Percentiles rank a stretch among this genome's conserved stretches.
phyloP scores from a whole-genome alignment of 805 yeast species.

The Lipomyces yamanashiensis region DNA sequence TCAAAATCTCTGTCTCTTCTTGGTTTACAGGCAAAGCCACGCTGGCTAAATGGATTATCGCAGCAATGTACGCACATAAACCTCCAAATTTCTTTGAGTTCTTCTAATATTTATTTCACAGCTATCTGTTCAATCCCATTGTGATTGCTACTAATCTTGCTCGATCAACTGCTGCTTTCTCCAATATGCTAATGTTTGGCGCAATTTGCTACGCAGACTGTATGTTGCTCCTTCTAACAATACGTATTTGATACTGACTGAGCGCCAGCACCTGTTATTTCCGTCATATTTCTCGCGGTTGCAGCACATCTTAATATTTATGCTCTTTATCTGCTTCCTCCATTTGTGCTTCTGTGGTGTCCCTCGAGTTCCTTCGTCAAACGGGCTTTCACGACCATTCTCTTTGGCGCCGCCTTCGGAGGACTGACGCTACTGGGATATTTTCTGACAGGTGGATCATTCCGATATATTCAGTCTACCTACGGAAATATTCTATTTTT shows the following conservation, averaged over 20 bases:
- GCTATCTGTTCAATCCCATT: constrained; percentile 79
- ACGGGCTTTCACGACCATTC: neutral
- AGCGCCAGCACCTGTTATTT: constrained; percentile 36
- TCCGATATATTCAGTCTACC: constrained; percentile 54
- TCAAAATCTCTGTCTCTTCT: constrained; percentile 51
- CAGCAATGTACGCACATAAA: constrained; percentile 49
- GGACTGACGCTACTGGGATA: constrained; percentile 40
- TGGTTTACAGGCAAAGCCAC: constrained; percentile 7
- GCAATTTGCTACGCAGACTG: constrained; percentile 51
- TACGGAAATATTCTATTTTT: constrained; percentile 60
- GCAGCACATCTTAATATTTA: constrained; percentile 68
- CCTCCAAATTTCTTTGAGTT: neutral
- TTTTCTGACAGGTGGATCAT: constrained; percentile 40
- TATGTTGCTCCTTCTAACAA: neutral
- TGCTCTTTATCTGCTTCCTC: constrained; percentile 64
- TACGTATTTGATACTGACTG: no score
- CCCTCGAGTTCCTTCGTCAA: constrained; percentile 1
- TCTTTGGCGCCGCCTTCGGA: constrained; percentile 16
- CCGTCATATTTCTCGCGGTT: constrained; percentile 61
- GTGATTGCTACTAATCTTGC: constrained; percentile 69
- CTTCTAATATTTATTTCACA: neutral
- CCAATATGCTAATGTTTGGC: constrained; percentile 60
- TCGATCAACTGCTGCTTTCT: constrained; percentile 66
- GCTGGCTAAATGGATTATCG: constrained; percentile 50
- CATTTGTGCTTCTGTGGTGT: constrained; percentile 47